Conservation (phyloP, 495 filamentous ascomycete species). For the Platismatia glauca region DNA sequence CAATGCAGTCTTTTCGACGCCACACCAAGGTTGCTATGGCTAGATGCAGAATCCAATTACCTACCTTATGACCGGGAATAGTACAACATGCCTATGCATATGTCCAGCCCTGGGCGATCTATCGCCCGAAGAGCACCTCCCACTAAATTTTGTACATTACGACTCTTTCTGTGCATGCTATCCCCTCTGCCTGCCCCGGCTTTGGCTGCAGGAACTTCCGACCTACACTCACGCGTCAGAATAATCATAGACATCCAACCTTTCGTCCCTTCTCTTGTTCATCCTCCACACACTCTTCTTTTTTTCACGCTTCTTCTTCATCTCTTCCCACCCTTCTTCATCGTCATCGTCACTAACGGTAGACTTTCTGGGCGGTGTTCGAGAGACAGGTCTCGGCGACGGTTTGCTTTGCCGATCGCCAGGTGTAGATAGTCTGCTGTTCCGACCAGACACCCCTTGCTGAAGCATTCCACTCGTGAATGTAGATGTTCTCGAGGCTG, state of each 20-base stretch:
- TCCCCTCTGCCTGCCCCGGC: neutral
- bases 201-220: neutral
- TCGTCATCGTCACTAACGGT: conserved; percentile 59
- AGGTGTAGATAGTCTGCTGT: conserved; percentile 16
- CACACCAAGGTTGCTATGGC: neutral
- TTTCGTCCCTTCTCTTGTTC: conserved; percentile 43
- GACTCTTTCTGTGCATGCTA: neutral
- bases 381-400: conserved; percentile 25
- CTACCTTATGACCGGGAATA: too few species aligned
- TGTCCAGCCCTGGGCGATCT: neutral
- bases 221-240: conserved; percentile 3
- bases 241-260: conserved; percentile 19
- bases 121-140: neutral
- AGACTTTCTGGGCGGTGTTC: conserved; percentile 27
- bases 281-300: conserved; percentile 66
- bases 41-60: neutral
- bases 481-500: conserved; percentile 29
- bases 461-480: conserved; percentile 34
- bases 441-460: conserved; percentile 24
- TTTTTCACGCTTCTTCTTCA: conserved; percentile 75
- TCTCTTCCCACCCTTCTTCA: conserved; percentile 77
- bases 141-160: neutral
- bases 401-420: conserved; percentile 19
- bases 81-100: neutral
- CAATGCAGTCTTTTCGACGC: neutral